Conservation (phyloP, 148 eudicot genomes). For the Rhododendron simsii region DNA sequence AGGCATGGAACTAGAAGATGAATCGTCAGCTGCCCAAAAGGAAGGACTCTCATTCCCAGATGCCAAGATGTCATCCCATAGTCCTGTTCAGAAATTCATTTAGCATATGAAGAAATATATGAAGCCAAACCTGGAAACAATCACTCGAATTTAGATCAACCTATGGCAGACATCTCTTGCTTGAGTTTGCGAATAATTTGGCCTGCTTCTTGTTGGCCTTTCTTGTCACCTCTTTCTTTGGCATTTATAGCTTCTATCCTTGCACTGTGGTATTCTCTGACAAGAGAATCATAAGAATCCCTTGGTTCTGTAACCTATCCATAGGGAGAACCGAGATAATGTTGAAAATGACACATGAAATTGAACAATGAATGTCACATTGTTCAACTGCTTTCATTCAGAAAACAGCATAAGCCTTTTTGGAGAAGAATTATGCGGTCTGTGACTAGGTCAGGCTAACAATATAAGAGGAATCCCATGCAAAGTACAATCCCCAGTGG, state of each 20-base stretch:
- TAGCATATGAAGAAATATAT: not conserved
- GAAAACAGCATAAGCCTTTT: conserved; percentile 1
- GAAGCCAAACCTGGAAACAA: not conserved
- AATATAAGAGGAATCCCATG: not conserved
- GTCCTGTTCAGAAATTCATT: conserved; percentile 45
- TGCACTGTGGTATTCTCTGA: conserved; percentile 70
- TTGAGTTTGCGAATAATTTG: conserved; percentile 68
- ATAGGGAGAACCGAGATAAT: not conserved
- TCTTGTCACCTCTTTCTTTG: conserved; percentile 76
- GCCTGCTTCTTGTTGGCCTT: conserved; percentile 72
- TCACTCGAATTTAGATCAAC: conserved; percentile 24
- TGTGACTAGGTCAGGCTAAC: not conserved
- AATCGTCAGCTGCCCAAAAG: conserved; percentile 17
- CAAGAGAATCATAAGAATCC: conserved; percentile 44
- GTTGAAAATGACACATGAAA: conserved; percentile 4
- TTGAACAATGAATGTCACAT: not conserved
- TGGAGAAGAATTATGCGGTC: not conserved
- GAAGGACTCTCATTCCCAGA: conserved; percentile 38
- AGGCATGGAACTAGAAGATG: conserved; percentile 24
- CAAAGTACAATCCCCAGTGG: not conserved
- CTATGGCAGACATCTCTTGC: conserved; percentile 79
- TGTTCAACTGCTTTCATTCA: not conserved
- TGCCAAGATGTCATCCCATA: conserved; percentile 51
- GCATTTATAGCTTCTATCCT: conserved; percentile 74
- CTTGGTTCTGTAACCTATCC: conserved; percentile 57